Conservation (phyloP, 176 grass and related monocot species). For the Triticum aestivum region IWGSC_CS_RefSeq_v2.1 NC_057802.1:122556414-122556913, state of each 20-base stretch:
- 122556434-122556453: not conserved
- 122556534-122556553: not conserved
- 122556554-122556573: not conserved
- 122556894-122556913: not conserved
- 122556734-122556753: too few relatives aligned
- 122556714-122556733: too few relatives aligned
- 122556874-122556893: not conserved
- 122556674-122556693: too few relatives aligned
- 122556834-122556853: constrained; percentile 3
- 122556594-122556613: not conserved
- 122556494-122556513: not conserved
- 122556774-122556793: not conserved
- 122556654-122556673: not conserved
- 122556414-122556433: not conserved
- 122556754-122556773: too few relatives aligned
- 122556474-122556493: not conserved
- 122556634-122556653: constrained; percentile 10
- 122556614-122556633: not conserved
- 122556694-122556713: too few relatives aligned
- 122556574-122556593: not conserved
- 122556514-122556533: not conserved
- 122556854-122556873: constrained; percentile 7
- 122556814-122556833: not conserved
- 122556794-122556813: not conserved
- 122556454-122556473: not conserved